Percentiles rank a stretch among this genome's conserved stretches.
Evolutionary conservation across 805 yeast species (phyloP).

Genomic region (Candida ulmi): DNA sequence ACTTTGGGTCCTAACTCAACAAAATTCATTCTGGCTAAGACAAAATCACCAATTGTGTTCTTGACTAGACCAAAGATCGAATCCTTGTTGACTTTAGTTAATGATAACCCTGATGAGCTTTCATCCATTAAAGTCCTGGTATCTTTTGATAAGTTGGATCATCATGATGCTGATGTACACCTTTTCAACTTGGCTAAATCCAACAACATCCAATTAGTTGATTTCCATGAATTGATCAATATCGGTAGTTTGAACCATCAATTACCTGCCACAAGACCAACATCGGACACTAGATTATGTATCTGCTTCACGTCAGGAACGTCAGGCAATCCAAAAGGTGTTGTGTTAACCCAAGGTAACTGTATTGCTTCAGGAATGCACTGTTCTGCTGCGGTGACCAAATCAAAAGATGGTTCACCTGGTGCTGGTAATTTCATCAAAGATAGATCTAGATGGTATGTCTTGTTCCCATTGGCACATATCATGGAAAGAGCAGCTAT

Average conservation of each 20-base stretch:
- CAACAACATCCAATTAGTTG: conserved; percentile 28
- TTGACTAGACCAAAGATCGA: conserved; percentile 39
- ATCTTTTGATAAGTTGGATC: conserved; percentile 38
- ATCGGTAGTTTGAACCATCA: conserved; percentile 28
- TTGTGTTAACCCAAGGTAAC: conserved; percentile 37
- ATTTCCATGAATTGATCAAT: conserved; percentile 27
- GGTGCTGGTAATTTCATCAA: too few relatives aligned
- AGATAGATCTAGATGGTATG: conserved; percentile 19
- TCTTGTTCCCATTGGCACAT: conserved; percentile 54
- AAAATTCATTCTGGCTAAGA: conserved; percentile 42
- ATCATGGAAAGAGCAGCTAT: conserved; percentile 46
- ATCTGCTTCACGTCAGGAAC: conserved; percentile 63
- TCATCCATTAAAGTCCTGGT: conserved; percentile 30
- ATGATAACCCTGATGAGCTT: neutral
- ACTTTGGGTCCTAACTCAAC: conserved; percentile 46
- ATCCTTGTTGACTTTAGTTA: neutral
- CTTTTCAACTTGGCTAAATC: conserved; percentile 14
- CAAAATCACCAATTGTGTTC: conserved; percentile 47
- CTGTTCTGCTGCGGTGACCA: neutral
- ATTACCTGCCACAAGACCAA: conserved; percentile 30
- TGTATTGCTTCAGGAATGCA: conserved; percentile 11
- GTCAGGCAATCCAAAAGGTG: conserved; percentile 61
- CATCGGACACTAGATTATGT: conserved; percentile 30
- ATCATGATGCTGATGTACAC: conserved; percentile 21
- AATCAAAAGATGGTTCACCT: neutral